phyloP scores from a whole-genome alignment of 306 rosid genomes.

The Inga laurina region DNA sequence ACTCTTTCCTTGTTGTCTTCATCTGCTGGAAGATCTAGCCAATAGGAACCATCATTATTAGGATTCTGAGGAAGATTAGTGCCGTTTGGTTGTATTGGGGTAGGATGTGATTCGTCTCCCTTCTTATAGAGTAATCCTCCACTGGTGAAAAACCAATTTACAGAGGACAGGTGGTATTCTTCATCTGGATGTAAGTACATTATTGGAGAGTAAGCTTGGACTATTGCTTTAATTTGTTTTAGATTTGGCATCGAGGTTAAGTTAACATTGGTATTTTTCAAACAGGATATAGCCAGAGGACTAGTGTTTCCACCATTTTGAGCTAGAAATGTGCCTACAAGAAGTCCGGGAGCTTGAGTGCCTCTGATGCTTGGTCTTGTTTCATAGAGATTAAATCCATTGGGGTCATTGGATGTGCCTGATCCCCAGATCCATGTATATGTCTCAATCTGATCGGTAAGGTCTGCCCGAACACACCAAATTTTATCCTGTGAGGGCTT shows the following conservation, averaged over 20 bases:
- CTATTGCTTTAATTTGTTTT: constrained; percentile 38
- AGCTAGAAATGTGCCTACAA: constrained; percentile 48
- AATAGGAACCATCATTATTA: constrained; percentile 49
- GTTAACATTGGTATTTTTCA: constrained; percentile 40
- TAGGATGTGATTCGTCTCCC: constrained; percentile 40
- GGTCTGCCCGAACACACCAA: constrained; percentile 1
- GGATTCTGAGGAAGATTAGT: constrained; percentile 56
- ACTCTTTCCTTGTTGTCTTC: not conserved
- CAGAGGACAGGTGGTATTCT: constrained; percentile 52
- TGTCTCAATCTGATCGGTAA: constrained; percentile 47
- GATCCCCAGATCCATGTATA: constrained; percentile 59
- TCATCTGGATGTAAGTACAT: constrained; percentile 56
- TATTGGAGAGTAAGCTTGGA: constrained; percentile 50
- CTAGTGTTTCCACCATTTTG: constrained; percentile 16
- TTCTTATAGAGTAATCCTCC: constrained; percentile 51
- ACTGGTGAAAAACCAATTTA: constrained; percentile 50
- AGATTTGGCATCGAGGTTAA: constrained; percentile 43
- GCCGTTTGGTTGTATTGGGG: constrained; percentile 39
- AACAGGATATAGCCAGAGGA: constrained; percentile 38
- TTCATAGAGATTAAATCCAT: constrained; percentile 42
- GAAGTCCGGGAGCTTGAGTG: constrained; percentile 42
- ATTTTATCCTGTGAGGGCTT: constrained; percentile 52
- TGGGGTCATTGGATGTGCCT: not conserved
- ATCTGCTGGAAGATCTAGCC: constrained; percentile 56
- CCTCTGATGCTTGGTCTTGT: constrained; percentile 48